phyloP scores from a whole-genome alignment of 108 stramenopile species.

The Fragilaria crotonensis region DNA sequence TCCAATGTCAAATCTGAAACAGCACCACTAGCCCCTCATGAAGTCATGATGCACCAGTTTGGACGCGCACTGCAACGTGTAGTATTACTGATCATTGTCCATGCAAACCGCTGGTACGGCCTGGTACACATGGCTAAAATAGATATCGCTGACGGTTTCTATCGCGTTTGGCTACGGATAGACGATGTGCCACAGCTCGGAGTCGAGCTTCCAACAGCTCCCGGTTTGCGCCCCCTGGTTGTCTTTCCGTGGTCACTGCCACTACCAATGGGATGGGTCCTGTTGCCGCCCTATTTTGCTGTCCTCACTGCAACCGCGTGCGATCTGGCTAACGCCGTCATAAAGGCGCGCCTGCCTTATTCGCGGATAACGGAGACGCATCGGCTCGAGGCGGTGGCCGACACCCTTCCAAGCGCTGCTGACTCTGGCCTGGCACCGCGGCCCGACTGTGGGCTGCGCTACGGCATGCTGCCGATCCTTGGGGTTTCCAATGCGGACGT shows the following conservation, averaged over 20 bases:
- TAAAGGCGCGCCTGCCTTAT: too few species aligned
- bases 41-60: conserved; percentile 12
- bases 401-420: too few species aligned
- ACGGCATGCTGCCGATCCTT: too few species aligned
- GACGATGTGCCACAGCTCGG: neutral
- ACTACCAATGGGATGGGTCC: conserved; percentile 40
- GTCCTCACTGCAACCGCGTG: conserved; percentile 29
- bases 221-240: conserved; percentile 10
- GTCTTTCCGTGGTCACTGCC: conserved; percentile 24
- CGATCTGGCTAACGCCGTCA: conserved; percentile 17
- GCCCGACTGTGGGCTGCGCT: too few species aligned
- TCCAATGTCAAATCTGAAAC: conserved; percentile 10
- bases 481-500: neutral
- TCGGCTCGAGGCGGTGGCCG: too few species aligned
- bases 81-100: conserved; percentile 7
- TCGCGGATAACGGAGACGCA: too few species aligned
- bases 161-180: neutral
- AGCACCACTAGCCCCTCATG: conserved; percentile 7
- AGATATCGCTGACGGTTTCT: too few species aligned
- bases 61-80: conserved; percentile 13
- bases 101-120: conserved; percentile 6
- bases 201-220: neutral
- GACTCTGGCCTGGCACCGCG: too few species aligned
- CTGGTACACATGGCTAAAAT: too few species aligned
- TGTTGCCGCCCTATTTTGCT: conserved; percentile 30